Evolutionary conservation across 441 rosid genomes (phyloP), one percentile per base, ranked within the genome.

Genomic region (Euphorbia schlechtendalii): DNA sequence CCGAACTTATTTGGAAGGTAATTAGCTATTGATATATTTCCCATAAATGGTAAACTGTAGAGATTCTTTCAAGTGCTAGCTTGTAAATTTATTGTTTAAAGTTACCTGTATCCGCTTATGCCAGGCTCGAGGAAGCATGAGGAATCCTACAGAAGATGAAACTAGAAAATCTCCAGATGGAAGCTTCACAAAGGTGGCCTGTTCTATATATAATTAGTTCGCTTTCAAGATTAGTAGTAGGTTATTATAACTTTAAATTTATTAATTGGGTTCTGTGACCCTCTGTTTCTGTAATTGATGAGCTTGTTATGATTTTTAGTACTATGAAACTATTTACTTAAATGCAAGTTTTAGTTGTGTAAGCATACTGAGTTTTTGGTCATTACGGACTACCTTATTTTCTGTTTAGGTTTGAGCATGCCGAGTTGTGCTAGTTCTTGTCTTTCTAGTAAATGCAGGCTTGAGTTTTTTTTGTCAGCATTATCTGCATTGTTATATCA

Each of bases 171-270:
- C 95, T 22, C 84, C 83, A 52, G 85, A 81, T 15, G 80, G 81
- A 70, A 86, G 95, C 73, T 90, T 87, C 74, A 87, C 90, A 9
- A 82, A 85, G 91, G 95, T 84, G 56, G 69, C 41, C 5, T 24
- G 45, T 40, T n/a, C n/a, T n/a, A n/a, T n/a, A n/a, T n/a, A n/a
- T n/a, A n/a, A n/a, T n/a, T n/a, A 36, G 9, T 36, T 36, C 5
- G 56, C 6, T 27, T 55, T 11, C 10, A 55, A 25, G 8, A 1
- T 51, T 51, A 28, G 34, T 24, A 27, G 36, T 27, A 20, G 27
- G 27, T 52, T 52, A 52, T 52, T 52, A 52, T 11, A 52, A 52
- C 21, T 2, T 52, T 36, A 36, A 36, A 36, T n/a, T n/a, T 27
- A 27, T 27, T 27, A 18, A n/a, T 18, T n/a, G 21, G n/a, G 6